Evolutionary conservation across 2,329 filamentous ascomycete species (phyloP).

Genomic region (Hypoxylon rubiginosum): DNA sequence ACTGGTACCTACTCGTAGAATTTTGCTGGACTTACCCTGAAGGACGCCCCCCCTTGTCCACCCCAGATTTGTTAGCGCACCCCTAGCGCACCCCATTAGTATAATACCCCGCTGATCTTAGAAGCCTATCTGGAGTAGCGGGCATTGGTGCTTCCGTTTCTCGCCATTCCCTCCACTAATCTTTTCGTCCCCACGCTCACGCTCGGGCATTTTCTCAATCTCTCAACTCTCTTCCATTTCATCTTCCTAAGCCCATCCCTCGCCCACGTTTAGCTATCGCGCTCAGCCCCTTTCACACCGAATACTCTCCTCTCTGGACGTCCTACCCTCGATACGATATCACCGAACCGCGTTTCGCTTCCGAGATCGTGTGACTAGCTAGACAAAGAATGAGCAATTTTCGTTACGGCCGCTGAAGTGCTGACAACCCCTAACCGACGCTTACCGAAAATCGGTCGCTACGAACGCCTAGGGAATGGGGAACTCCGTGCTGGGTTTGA

Average conservation of each 20-base stretch:
- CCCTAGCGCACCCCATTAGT: constrained; percentile 41
- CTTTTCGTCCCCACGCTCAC: constrained; percentile 29
- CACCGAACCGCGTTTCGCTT: background rate
- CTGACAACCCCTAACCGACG: constrained; percentile 31
- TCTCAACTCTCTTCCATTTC: constrained; percentile 28
- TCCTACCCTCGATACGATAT: constrained; percentile 4
- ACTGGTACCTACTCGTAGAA: background rate
- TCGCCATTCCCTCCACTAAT: constrained; percentile 44
- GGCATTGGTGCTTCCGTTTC: constrained; percentile 48
- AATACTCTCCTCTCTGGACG: constrained; percentile 4
- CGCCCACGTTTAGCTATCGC: constrained; percentile 14
- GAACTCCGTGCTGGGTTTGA: constrained; percentile 24
- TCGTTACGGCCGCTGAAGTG: constrained; percentile 29
- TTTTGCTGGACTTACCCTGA: constrained; percentile 4
- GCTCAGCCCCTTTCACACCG: constrained; percentile 3
- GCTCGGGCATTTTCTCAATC: constrained; percentile 18
- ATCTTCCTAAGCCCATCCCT: constrained; percentile 24
- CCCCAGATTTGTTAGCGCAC: constrained; percentile 44
- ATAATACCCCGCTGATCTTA: constrained; percentile 42
- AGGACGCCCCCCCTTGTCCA: constrained; percentile 39
- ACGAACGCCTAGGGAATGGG: constrained; percentile 31
- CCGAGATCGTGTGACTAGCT: constrained; percentile 10
- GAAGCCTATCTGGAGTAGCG: constrained; percentile 43
- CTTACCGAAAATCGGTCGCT: constrained; percentile 14
- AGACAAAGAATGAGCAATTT: constrained; percentile 37